Percentiles rank a stretch among this genome's conserved stretches.
Conservation (phyloP, 169 alveolate species). For the Perkinsus marinus region DNA sequence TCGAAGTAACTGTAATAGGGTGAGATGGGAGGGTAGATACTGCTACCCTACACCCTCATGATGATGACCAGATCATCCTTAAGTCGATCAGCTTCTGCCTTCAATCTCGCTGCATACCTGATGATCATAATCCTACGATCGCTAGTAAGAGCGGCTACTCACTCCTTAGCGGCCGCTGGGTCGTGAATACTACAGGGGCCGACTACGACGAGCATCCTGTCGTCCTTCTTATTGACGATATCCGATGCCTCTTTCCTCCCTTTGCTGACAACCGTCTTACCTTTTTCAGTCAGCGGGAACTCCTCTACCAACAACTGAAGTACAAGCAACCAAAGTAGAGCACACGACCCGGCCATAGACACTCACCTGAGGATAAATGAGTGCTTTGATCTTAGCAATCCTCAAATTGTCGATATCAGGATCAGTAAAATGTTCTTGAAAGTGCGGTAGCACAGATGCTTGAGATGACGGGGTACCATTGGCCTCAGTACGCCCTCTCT, state of each 20-base stretch:
- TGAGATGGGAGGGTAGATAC: background rate
- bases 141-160: background rate
- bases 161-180: background rate
- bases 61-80: background rate
- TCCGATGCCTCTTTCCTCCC: background rate
- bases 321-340: background rate
- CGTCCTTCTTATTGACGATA: background rate
- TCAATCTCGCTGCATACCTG: background rate
- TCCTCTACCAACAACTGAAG: background rate
- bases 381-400: background rate
- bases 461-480: background rate
- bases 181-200: constrained; percentile 10
- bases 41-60: background rate
- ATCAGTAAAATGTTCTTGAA: background rate
- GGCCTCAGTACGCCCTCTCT: background rate
- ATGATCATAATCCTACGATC: background rate
- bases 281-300: background rate
- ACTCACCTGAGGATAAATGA: background rate
- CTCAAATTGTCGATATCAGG: background rate
- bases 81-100: background rate
- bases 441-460: background rate
- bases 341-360: no score
- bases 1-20: background rate
- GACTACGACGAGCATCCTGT: background rate
- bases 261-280: background rate